These are phyloP conservation scores for Penicillium oxalicum DNA, from an alignment of 2,329 filamentous ascomycete species.

Conservation along the genomic window DNA sequence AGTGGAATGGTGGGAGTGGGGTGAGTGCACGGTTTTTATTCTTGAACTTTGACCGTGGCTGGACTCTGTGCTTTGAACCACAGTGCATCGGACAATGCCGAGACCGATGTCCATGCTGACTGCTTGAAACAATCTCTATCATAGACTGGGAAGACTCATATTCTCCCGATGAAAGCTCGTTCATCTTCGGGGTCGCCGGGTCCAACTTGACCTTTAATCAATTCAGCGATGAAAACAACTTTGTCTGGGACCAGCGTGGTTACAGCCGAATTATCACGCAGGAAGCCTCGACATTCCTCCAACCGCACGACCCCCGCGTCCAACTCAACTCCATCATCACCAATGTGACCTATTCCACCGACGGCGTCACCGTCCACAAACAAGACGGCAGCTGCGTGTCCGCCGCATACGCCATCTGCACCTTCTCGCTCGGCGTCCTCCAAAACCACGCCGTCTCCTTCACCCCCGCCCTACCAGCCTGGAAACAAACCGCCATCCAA, in stretches of 20 bases:
- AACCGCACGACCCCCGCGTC: constrained; percentile 50
- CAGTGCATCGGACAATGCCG: too few relatives aligned
- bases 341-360: constrained; percentile 47
- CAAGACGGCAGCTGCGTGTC: constrained; percentile 52
- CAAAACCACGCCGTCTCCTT: constrained; percentile 58
- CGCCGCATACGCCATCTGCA: constrained; percentile 59
- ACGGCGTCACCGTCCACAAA: constrained; percentile 50
- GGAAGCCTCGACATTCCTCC: constrained; percentile 54
- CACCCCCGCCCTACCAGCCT: constrained; percentile 52
- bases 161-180: constrained; percentile 51
- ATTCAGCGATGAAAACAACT: constrained; percentile 57
- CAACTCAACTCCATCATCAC: constrained; percentile 55
- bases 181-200: constrained; percentile 50
- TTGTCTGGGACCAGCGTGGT: constrained; percentile 56
- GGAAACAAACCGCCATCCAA: constrained; percentile 60
- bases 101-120: too few relatives aligned
- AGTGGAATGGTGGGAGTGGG: constrained; percentile 55
- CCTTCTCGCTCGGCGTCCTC: constrained; percentile 63
- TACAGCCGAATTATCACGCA: constrained; percentile 54
- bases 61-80: too few relatives aligned
- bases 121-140: background rate
- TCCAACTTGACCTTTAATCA: constrained; percentile 59
- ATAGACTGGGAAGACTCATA: constrained; percentile 55
- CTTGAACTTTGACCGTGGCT: too few relatives aligned
- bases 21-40: constrained; percentile 14